These are phyloP conservation scores for Rhodotorula sp. DNA, from an alignment of 1,284 basidiomycete species.

Conservation along the genomic window DNA sequence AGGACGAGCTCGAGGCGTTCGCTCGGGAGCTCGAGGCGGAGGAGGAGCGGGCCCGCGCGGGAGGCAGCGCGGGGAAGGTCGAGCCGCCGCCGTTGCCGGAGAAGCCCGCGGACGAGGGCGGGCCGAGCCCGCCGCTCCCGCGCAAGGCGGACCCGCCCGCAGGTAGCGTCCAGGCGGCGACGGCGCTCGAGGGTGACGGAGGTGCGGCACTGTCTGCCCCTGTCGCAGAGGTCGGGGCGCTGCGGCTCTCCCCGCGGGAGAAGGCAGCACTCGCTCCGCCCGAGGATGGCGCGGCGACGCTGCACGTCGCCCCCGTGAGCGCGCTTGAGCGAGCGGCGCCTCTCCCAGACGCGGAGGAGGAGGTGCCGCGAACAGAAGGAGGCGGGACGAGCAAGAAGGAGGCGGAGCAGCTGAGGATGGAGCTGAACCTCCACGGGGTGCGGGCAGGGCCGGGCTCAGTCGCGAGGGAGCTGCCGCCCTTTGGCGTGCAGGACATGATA, in stretches of 20 bases:
- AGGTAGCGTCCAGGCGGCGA: not conserved
- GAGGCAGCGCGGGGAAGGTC: not conserved
- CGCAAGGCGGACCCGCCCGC: conserved; percentile 4
- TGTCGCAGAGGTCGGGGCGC: conserved; percentile 22
- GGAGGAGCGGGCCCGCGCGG: conserved; percentile 14
- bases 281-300: not conserved
- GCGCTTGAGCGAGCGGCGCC: not conserved
- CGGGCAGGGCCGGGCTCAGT: not conserved
- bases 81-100: conserved; percentile 18
- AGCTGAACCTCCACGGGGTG: not conserved
- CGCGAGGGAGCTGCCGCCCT: conserved; percentile 25
- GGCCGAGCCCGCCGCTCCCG: not conserved
- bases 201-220: conserved; percentile 30
- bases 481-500: conserved; percentile 12
- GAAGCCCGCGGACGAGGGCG: not conserved
- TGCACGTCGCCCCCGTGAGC: not conserved
- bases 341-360: not conserved
- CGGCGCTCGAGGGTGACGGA: conserved; percentile 26
- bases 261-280: not conserved
- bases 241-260: conserved; percentile 10
- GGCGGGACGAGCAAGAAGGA: not conserved
- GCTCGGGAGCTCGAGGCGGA: conserved; percentile 34
- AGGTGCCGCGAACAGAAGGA: not conserved
- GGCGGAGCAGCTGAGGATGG: conserved; percentile 7
- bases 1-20: conserved; percentile 31